Percentiles rank a stretch among this genome's conserved stretches.
phyloP scores from a whole-genome alignment of 108 stramenopile genomes.

The Nitzschia sp. region DNA sequence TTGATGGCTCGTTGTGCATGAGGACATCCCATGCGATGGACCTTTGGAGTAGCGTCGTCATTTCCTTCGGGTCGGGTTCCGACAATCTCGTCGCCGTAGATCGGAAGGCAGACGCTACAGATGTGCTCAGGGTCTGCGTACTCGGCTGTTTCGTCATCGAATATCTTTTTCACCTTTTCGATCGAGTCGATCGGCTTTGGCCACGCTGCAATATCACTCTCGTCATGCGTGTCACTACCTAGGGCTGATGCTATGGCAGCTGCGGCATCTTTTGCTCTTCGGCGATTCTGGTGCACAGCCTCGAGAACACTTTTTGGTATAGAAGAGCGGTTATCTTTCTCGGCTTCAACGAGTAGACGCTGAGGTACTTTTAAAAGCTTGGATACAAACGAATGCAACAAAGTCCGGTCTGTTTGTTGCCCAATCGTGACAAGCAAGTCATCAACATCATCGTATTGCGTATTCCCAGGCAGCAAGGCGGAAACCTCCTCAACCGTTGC shows the following conservation, averaged over 20 bases:
- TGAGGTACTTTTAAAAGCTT: conserved; percentile 80
- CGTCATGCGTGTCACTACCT: neutral
- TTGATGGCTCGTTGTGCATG: conserved; percentile 75
- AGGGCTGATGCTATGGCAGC: conserved; percentile 28
- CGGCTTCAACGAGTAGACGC: conserved; percentile 43
- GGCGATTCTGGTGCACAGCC: conserved; percentile 45
- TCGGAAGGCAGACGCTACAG: conserved; percentile 72
- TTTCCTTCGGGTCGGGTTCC: conserved; percentile 54
- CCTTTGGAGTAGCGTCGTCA: conserved; percentile 50
- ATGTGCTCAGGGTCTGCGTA: conserved; percentile 79
- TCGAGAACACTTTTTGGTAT: conserved; percentile 44
- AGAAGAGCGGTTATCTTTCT: conserved; percentile 27
- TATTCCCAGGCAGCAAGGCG: conserved; percentile 65
- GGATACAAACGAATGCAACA: conserved; percentile 62
- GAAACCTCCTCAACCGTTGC: conserved; percentile 51
- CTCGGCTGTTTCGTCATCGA: conserved; percentile 26
- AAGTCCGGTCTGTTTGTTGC: conserved; percentile 59
- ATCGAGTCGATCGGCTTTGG: conserved; percentile 1
- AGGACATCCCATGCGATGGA: conserved; percentile 74
- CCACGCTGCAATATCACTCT: conserved; percentile 1
- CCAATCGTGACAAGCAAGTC: conserved; percentile 71
- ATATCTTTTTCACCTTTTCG: neutral
- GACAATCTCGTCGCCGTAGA: conserved; percentile 78
- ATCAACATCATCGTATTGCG: conserved; percentile 62
- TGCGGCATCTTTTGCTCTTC: conserved; percentile 42